phyloP scores from a whole-genome alignment of 352 stramenopile species.

The Phytophthora sansomeana region DNA sequence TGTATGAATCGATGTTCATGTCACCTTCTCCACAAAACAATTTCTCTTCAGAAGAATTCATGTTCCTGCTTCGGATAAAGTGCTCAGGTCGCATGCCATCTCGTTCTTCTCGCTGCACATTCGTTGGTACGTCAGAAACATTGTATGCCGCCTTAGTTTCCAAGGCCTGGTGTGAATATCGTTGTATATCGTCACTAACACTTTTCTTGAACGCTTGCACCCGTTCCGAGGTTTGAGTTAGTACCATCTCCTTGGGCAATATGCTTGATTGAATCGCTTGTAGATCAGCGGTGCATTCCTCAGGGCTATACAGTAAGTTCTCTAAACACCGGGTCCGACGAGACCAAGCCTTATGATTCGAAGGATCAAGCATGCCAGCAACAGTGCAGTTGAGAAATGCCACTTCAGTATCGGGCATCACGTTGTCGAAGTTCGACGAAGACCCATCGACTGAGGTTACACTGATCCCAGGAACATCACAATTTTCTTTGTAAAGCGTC shows the following conservation, averaged over 20 bases:
- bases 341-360: slow-evolving; percentile 40
- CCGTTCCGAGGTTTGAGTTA: no score
- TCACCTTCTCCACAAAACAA: no score
- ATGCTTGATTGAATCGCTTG: slow-evolving; percentile 5
- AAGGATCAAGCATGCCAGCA: slow-evolving; percentile 34
- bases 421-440: neutral
- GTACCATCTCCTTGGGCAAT: neutral
- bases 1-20: slow-evolving; percentile 29
- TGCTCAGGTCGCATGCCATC: neutral
- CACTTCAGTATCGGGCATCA: slow-evolving; percentile 11
- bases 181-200: slow-evolving; percentile 13
- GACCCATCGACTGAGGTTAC: neutral
- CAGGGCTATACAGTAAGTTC: slow-evolving; percentile 6
- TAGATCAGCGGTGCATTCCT: slow-evolving; percentile 18
- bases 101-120: slow-evolving; percentile 13
- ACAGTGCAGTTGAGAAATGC: slow-evolving; percentile 37
- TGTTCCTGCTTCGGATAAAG: neutral
- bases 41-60: no score
- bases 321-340: slow-evolving; percentile 28
- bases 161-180: neutral
- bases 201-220: slow-evolving; percentile 18
- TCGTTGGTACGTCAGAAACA: slow-evolving; percentile 7
- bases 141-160: neutral
- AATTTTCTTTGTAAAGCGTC: no score
- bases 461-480: neutral